Evolutionary conservation across 23 red algal species (phyloP), one percentile per base, ranked within the genome.

Genomic region (Gracilaria vermiculophylla): DNA sequence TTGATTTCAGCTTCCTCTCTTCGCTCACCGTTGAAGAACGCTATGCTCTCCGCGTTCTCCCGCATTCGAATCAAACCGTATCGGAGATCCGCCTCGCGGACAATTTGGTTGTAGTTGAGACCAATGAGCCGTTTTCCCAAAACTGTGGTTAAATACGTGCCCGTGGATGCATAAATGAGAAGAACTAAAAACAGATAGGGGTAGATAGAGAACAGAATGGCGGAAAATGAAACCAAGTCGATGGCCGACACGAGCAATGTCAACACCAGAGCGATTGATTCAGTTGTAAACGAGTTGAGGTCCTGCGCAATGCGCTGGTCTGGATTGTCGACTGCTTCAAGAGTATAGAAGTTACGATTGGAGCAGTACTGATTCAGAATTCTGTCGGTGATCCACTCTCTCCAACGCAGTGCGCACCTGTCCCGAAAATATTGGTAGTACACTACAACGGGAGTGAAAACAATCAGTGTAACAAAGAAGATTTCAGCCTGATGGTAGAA

Each of bases 291-390:
- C 0, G 91, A 78, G 49, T 87, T 88, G 42, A 98, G 78, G 55
- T 98, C 96, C 27, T 94, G 83, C 3, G 96, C 75, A 75, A 98
- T 86, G 5, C 96, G 91, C 73, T 98, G 96, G 50, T 98, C 96
- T 27, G 96, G 96, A 80, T 98, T 98, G 69, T 98, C 96, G 9
- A 98, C 80, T 8, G 91, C 41, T 52, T 98, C 91, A 48, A 98
- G 69, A 49, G 52, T 58, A 58, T 98, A 98, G 57, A 83, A 98
- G 25, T 65, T 83, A n/a, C 92, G 78, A 25, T 88, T 74, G 39
- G 88, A 52, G 54, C 90, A 98, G 62, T 98, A 98, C 60, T 92
- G 77, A 35, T 45, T 53, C 62, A 94, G 49, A 43, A 98, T 78
- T 29, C 51, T 57, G 16, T 76, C 56, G 6, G 96, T 93, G 31